Conservation (phyloP, 2,329 filamentous ascomycete species). For the Didymella sp. region DNA sequence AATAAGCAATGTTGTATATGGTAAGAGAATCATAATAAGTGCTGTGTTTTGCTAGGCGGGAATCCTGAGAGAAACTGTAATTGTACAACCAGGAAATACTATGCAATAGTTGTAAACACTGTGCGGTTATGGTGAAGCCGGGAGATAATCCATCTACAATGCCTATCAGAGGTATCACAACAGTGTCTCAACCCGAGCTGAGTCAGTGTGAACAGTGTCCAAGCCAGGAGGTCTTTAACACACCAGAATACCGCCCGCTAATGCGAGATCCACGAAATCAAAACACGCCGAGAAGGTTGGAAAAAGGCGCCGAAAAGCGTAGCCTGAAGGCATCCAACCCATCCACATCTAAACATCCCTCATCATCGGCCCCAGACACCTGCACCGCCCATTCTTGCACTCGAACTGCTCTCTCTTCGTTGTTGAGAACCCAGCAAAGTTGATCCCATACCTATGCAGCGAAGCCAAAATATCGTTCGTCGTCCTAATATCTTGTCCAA, state of each 20-base stretch:
- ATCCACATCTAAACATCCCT: neutral
- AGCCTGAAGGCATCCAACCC: neutral
- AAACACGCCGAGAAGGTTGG: neutral
- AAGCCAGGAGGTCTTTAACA: neutral
- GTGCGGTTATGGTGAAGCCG: neutral
- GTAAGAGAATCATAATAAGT: neutral
- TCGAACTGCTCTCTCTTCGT: neutral
- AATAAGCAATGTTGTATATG: neutral
- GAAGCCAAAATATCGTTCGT: neutral
- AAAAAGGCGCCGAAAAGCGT: neutral
- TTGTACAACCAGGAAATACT: neutral
- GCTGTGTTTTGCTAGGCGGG: neutral
- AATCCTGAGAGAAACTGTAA: neutral
- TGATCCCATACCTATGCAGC: neutral
- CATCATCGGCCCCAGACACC: slow-evolving; percentile 2
- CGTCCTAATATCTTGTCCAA: neutral
- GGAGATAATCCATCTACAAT: neutral
- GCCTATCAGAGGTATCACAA: neutral
- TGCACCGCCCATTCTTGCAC: neutral
- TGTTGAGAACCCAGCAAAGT: neutral
- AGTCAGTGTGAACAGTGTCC: neutral
- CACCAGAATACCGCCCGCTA: no score
- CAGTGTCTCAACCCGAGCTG: neutral
- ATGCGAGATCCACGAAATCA: neutral
- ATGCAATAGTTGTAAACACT: neutral